Conservation (phyloP, 164 flowering plant genomes). For the Nymphaea colorata region DNA sequence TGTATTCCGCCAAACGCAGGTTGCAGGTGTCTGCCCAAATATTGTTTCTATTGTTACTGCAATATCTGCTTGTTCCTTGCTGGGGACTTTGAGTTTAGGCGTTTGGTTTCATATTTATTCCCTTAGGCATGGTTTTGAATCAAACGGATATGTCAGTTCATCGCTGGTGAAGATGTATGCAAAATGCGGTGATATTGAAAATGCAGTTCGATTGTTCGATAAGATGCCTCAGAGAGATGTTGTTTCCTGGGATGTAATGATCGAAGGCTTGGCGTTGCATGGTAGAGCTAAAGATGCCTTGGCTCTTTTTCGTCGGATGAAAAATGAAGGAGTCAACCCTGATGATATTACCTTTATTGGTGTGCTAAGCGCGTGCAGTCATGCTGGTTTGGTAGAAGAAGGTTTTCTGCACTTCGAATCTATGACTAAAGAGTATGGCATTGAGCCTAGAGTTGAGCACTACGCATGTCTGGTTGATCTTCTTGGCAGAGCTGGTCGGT, state of each 20-base stretch:
- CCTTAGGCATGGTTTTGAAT: constrained; percentile 13
- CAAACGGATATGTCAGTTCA: constrained; percentile 25
- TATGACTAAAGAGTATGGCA: constrained; percentile 16
- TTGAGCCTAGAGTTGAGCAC: constrained; percentile 25
- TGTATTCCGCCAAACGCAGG: constrained; percentile 31
- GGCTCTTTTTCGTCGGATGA: constrained; percentile 21
- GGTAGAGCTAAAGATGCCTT: constrained; percentile 23
- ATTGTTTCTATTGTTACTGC: constrained; percentile 27
- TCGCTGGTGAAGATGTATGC: constrained; percentile 40
- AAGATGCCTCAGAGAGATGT: constrained; percentile 28
- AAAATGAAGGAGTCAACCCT: constrained; percentile 13
- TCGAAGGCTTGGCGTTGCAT: constrained; percentile 25
- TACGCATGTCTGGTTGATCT: constrained; percentile 37
- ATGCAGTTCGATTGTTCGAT: constrained; percentile 27
- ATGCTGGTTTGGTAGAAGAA: constrained; percentile 28
- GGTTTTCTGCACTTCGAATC: constrained; percentile 17
- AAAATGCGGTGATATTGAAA: constrained; percentile 32
- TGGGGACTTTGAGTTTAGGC: constrained; percentile 36
- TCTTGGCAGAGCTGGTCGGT: constrained; percentile 27
- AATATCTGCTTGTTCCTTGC: constrained; percentile 44
- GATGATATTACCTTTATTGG: constrained; percentile 27
- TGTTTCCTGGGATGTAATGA: constrained; percentile 29
- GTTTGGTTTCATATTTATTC: constrained; percentile 32
- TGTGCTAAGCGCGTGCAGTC: constrained; percentile 30
- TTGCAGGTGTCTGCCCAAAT: constrained; percentile 20